Percentiles rank a stretch among this genome's conserved stretches.
Conservation (phyloP, 495 filamentous ascomycete species). For the Gamarada debralockiae region DNA sequence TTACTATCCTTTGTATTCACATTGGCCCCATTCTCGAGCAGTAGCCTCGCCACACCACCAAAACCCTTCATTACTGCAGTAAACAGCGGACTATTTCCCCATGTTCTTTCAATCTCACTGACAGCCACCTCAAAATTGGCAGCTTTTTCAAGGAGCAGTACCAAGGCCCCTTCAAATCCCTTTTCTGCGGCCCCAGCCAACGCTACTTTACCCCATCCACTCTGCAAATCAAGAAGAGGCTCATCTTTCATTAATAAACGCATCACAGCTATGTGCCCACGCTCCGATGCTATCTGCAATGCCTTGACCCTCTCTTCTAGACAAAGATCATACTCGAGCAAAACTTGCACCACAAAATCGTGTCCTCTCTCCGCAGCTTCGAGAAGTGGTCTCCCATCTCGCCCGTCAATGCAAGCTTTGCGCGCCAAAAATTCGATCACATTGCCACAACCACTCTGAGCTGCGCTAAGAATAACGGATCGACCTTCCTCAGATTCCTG, state of each 20-base stretch:
- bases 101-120: not conserved
- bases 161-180: not conserved
- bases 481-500: not conserved
- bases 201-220: not conserved
- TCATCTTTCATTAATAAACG: not conserved
- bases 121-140: not conserved
- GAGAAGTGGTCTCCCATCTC: constrained; percentile 29
- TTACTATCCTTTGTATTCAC: constrained; percentile 6
- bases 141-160: not conserved
- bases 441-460: not conserved
- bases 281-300: not conserved
- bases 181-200: not conserved
- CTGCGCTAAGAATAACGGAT: not conserved
- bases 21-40: not conserved
- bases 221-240: not conserved
- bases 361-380: constrained; percentile 32
- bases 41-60: not conserved
- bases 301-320: not conserved
- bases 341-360: constrained; percentile 25
- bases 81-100: not conserved
- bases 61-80: not conserved
- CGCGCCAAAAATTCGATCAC: not conserved
- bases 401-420: not conserved
- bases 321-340: constrained; percentile 34
- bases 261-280: not conserved